Evolutionary conservation across 768 basidiomycete genomes (phyloP), one percentile per base, ranked within the genome.

Genomic region (Mrakia gelida): DNA sequence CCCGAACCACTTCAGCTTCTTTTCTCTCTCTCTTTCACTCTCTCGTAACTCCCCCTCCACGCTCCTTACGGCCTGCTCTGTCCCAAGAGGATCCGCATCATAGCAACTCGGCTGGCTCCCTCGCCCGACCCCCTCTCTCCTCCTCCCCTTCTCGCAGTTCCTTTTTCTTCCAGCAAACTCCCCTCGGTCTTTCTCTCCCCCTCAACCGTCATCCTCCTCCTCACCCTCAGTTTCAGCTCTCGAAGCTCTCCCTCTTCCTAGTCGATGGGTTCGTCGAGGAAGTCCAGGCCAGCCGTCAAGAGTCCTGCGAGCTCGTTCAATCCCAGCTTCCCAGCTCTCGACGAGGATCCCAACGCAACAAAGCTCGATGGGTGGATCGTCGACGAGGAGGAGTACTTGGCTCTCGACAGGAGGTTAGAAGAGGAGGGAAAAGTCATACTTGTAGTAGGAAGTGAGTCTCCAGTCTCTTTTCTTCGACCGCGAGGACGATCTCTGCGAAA

Each of bases 401-500:
- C 11, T 11, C 41, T 70, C 11, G 38, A 34, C 3, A 18, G 21
- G 18, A 70, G 67, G 67, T 6, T 70, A 16, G 67, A 70, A 30
- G 32, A 38, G 18, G 67, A 70, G 8, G 67, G 67, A 18, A 38
- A 38, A 6, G 38, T 70, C 67, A 38, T 70, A 6, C 41, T 70
- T 21, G 67, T 70, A 26, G 21, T 70, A 70, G 67, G 67, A 70
- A n/a, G 67, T 70, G 21, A 70, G 67, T 70, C 16, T 7, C 23
- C 26, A 11, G 7, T n/a, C 11, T 26, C 23, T 38, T 41, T 41
- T 38, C 38, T 26, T 4, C 16, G 32, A 15, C 10, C 9, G 9
- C 38, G 32, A 16, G 32, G 16, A 67, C n/a, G 23, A 67, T 21
- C 18, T 28, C 32, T n/a, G 30, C 61, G 63, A 15, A 34, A 38